phyloP scores from a whole-genome alignment of 345 rosid species.

The Salix exigua region DNA sequence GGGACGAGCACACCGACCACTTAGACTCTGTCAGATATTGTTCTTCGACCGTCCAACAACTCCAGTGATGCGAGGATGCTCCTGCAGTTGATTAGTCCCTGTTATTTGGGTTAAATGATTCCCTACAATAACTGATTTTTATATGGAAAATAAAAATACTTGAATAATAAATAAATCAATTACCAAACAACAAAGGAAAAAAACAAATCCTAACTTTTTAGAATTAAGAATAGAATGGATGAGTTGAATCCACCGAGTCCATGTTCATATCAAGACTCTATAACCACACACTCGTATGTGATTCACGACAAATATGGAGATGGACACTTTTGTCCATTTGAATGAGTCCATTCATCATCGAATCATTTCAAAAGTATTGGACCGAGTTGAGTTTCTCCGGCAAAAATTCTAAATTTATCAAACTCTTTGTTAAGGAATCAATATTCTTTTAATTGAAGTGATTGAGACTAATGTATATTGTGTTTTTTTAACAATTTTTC shows the following conservation, averaged over 20 bases:
- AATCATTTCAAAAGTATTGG: too few relatives aligned
- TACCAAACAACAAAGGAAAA: background rate
- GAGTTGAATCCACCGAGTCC: background rate
- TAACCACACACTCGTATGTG: background rate
- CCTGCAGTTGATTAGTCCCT: background rate
- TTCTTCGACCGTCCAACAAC: slow-evolving; percentile 17
- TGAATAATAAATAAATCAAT: background rate
- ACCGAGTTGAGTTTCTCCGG: too few relatives aligned
- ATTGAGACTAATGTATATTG: too few relatives aligned
- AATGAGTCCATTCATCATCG: background rate
- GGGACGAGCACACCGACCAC: slow-evolving; percentile 11
- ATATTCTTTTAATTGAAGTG: too few relatives aligned
- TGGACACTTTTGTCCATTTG: background rate
- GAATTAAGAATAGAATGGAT: background rate
- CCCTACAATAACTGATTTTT: background rate
- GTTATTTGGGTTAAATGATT: background rate
- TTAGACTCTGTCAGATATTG: background rate
- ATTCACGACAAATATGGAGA: background rate
- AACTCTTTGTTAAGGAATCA: too few relatives aligned
- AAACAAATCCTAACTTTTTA: slow-evolving; percentile 21
- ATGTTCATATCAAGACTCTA: background rate
- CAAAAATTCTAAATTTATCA: too few relatives aligned
- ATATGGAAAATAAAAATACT: too few relatives aligned
- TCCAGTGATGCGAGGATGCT: background rate
- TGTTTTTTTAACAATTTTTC: too few relatives aligned